Evolutionary conservation across 768 basidiomycete genomes (phyloP), one percentile per base, ranked within the genome.

Genomic region (Suillus decipiens): DNA sequence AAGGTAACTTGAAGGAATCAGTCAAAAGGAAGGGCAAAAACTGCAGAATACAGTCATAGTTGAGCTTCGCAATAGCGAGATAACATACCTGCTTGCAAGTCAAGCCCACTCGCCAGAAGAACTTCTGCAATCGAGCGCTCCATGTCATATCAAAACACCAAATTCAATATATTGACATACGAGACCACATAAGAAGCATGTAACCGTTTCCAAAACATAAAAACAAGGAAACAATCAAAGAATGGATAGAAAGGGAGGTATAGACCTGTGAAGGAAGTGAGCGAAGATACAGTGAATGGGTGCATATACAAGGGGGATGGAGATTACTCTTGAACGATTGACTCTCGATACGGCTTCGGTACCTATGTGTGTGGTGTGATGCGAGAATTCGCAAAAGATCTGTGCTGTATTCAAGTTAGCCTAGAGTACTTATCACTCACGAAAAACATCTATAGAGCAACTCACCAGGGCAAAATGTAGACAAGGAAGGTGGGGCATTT

Each of bases 151-250:
- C 39, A 31, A 57, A 41, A 57, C 37, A 41, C 39, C 17, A 17
- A 28, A 31, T 28, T 24, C 31, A 41, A 12, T 48, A 24, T 31
- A 41, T 57, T 41, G 24, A 28, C 43, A 60, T 37, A 59, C 41
- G 62, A 39, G 61, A 17, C 41, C 64, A 14, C 65, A 53, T 57
- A 59, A 28, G 67, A 69, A 66, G 67, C 72, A 31, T 56, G 66
- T 15, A 59, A 36, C 28, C 28, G 28, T 28, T 28, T 28, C 28
- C 17, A 17, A 57, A 17, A 31, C 33, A 33, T 34, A 28, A 61
- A 60, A 51, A 61, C 62, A 69, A 59, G 31, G 39, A 60, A 61
- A 61, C 28, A 36, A 36, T 33, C 60, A 69, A 60, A 51, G 39
- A 58, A 54, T 4, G 14, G 37, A 7, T 36, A 11, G 41, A 58